Evolutionary conservation across 2,329 filamentous ascomycete genomes (phyloP).

Genomic region (Talaromyces funiculosus): DNA sequence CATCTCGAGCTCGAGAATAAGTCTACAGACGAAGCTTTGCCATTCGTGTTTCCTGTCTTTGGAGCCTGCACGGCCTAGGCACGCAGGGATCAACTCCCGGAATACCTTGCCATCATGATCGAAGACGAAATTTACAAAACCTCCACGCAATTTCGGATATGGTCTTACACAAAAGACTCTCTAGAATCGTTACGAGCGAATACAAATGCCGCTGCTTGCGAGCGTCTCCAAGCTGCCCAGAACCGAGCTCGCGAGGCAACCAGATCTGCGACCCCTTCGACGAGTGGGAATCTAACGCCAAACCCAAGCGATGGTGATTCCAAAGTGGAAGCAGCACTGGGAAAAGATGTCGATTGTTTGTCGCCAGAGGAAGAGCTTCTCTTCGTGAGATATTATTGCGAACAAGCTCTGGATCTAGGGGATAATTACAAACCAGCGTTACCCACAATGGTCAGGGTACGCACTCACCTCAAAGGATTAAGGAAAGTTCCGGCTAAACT

Average conservation of each 20-base stretch:
- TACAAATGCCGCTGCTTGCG: slow-evolving; percentile 73
- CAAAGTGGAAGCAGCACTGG: slow-evolving; percentile 25
- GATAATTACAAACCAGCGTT: slow-evolving; percentile 54
- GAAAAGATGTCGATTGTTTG: slow-evolving; percentile 64
- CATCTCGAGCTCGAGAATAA: background rate
- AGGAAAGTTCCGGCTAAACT: background rate
- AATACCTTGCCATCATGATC: slow-evolving; percentile 50
- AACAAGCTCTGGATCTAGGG: slow-evolving; percentile 53
- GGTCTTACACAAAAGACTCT: slow-evolving; percentile 77
- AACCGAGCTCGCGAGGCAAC: slow-evolving; percentile 40
- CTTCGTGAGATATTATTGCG: slow-evolving; percentile 74
- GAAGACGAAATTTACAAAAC: slow-evolving; percentile 89
- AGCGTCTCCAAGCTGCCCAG: slow-evolving; percentile 58
- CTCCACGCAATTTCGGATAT: slow-evolving; percentile 84
- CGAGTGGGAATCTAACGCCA: slow-evolving; percentile 26
- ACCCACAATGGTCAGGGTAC: slow-evolving; percentile 56
- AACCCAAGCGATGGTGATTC: slow-evolving; percentile 30
- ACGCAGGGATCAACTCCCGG: background rate
- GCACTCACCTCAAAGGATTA: slow-evolving; percentile 10
- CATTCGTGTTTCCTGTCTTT: background rate
- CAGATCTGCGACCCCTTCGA: slow-evolving; percentile 28
- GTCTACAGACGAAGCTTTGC: background rate
- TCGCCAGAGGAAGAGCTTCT: slow-evolving; percentile 76
- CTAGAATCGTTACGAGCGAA: slow-evolving; percentile 66
- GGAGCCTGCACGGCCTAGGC: background rate